These are phyloP conservation scores for Patellifolia procumbens DNA, from an alignment of 179 eudicot species.

Conservation along the genomic window DNA sequence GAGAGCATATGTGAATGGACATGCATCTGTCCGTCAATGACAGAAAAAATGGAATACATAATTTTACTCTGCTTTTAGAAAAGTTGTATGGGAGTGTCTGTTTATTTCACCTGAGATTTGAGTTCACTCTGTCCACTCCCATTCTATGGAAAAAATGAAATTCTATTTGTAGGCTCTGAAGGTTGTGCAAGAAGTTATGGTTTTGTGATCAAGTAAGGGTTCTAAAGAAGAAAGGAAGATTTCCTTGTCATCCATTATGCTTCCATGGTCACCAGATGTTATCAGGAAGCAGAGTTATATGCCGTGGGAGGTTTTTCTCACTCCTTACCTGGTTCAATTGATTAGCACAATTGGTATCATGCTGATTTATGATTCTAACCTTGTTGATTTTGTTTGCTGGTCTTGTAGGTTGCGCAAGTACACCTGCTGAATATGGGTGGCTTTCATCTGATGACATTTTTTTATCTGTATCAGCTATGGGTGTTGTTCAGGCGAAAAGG, in stretches of 20 bases:
- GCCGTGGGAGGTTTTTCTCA: constrained; percentile 64
- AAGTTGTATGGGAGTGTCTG: not conserved
- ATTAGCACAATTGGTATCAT: constrained; percentile 1
- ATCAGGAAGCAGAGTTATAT: constrained; percentile 76
- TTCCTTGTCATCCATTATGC: constrained; percentile 46
- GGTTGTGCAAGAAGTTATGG: constrained; percentile 83
- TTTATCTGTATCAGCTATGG: constrained; percentile 70
- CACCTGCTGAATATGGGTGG: constrained; percentile 76
- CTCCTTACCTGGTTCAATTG: constrained; percentile 12
- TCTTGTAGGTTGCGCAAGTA: constrained; percentile 70
- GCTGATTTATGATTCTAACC: constrained; percentile 4
- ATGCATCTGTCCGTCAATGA: not conserved
- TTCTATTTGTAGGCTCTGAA: constrained; percentile 50
- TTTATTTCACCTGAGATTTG: not conserved
- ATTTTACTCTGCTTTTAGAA: not conserved
- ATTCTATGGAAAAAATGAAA: not conserved
- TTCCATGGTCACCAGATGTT: constrained; percentile 83
- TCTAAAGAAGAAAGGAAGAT: constrained; percentile 33
- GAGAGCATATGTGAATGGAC: not conserved
- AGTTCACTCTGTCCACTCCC: not conserved
- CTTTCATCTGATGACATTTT: constrained; percentile 66
- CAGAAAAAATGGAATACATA: not conserved
- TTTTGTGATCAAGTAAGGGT: constrained; percentile 70
- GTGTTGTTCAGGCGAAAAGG: constrained; percentile 76
- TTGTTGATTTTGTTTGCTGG: constrained; percentile 13